Percentiles rank a stretch among this genome's conserved stretches.
phyloP scores from a whole-genome alignment of 805 yeast genomes.

The Limtongozyma cylindracea region DNA sequence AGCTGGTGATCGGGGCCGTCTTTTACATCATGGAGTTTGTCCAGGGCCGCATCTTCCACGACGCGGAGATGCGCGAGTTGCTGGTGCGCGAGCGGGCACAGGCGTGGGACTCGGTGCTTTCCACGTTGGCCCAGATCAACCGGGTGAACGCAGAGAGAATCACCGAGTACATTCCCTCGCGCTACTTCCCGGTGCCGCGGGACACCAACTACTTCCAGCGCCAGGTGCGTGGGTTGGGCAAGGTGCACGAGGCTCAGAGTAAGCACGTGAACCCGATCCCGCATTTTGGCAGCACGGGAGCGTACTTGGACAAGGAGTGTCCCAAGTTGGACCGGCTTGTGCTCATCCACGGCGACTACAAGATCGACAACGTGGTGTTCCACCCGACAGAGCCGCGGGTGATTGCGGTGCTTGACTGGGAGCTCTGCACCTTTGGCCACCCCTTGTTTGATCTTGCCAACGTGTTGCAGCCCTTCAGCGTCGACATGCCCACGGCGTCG shows the following conservation, averaged over 20 bases:
- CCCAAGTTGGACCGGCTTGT: slow-evolving; percentile 19
- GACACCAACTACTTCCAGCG: slow-evolving; percentile 19
- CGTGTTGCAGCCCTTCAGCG: slow-evolving; percentile 22
- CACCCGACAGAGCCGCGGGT: slow-evolving; percentile 23
- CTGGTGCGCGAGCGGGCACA: slow-evolving; percentile 4
- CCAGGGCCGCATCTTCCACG: slow-evolving; percentile 27
- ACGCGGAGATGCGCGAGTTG: slow-evolving; percentile 18
- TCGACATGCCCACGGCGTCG: slow-evolving; percentile 11
- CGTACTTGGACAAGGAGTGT: slow-evolving; percentile 14
- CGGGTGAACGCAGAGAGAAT: slow-evolving; percentile 17
- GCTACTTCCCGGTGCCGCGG: slow-evolving; percentile 17
- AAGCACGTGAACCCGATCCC: slow-evolving; percentile 21
- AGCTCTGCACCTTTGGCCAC: slow-evolving; percentile 36
- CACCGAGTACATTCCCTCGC: slow-evolving; percentile 14
- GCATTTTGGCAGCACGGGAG: slow-evolving; percentile 12
- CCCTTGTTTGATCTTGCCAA: slow-evolving; percentile 39
- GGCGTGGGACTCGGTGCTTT: slow-evolving; percentile 22
- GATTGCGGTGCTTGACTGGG: slow-evolving; percentile 40
- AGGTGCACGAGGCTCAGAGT: slow-evolving; percentile 13
- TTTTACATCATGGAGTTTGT: slow-evolving; percentile 38
- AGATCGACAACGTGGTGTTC: slow-evolving; percentile 36
- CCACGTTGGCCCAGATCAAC: slow-evolving; percentile 22
- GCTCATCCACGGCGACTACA: slow-evolving; percentile 39
- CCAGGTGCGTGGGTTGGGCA: slow-evolving; percentile 20
- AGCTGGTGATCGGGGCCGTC: slow-evolving; percentile 22